Conservation (phyloP, 108 stramenopile genomes). For the Craspedostauros australis region DNA sequence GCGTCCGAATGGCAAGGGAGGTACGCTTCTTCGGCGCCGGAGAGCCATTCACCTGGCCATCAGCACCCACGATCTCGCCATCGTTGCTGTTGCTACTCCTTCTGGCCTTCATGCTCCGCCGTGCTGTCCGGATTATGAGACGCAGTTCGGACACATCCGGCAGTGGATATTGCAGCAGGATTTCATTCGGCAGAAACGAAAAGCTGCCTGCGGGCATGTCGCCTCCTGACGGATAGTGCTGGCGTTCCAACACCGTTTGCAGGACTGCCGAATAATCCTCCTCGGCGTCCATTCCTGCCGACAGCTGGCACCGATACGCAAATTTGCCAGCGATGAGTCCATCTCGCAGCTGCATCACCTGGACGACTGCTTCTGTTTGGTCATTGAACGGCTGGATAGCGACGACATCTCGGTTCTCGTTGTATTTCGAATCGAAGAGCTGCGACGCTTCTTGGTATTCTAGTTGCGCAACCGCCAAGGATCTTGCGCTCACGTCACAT, state of each 20-base stretch:
- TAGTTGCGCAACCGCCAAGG: too few species aligned
- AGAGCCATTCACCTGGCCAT: too few species aligned
- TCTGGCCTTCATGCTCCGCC: constrained; percentile 4
- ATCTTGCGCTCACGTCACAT: constrained; percentile 18
- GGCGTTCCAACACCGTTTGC: constrained; percentile 29
- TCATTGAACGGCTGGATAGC: constrained; percentile 22
- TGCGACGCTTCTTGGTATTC: constrained; percentile 37
- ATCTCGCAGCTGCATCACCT: constrained; percentile 46
- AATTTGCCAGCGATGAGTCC: constrained; percentile 41
- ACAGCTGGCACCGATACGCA: constrained; percentile 29
- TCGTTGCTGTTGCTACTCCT: too few species aligned
- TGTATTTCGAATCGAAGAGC: constrained; percentile 40
- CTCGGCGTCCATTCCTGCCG: neutral
- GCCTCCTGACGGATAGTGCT: constrained; percentile 55
- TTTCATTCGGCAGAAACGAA: constrained; percentile 48
- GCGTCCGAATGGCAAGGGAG: constrained; percentile 15
- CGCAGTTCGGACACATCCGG: constrained; percentile 17
- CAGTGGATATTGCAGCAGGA: constrained; percentile 34
- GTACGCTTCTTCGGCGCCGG: constrained; percentile 8
- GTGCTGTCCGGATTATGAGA: constrained; percentile 14
- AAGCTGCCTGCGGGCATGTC: constrained; percentile 7
- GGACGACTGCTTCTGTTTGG: constrained; percentile 12
- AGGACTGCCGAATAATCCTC: constrained; percentile 32
- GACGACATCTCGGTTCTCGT: constrained; percentile 43
- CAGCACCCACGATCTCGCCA: too few species aligned